Base-by-base conservation (phyloP, 805 yeast genomes). In the Teunomyces kruisii region DNA sequence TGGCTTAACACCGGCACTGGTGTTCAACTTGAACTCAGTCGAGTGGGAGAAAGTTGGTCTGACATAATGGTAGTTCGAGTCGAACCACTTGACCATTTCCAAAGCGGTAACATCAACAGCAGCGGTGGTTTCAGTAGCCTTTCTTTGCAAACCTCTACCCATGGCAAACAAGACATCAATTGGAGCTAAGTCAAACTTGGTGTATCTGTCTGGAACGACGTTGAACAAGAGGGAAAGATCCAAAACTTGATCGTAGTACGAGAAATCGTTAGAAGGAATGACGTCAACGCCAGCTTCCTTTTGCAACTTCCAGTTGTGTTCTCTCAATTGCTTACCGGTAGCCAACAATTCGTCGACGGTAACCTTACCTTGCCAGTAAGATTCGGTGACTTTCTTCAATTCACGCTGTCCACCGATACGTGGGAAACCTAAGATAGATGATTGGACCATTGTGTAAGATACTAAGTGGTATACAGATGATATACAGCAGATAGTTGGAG, bases 41-140 rank as follows among this genome's bases (percentile, higher is more conserved):
- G 89, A 80, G 80, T 90, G 84, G 46, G 96, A 87, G 81, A 94
- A 91, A 58, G 99, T 94, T 74, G 99, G 99, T 81, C 99, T 88
- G 65, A 94, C 98, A 74, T 94, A 94, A 77, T 94, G 99, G 88
- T 94, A 94, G 89, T 94, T 94, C 56, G 97, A 88, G 76, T 94
- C 99, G 63, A 94, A 94, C 99, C 99, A 94, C 81, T 94, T 94
- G 61, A 94, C 99, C 99, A 94, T 94, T 83, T 94, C 96, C 70
- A 89, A 81, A 62, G 99, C 99, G 53, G 98, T 92, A 51, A 94
- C 99, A 74, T 94, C 99, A 60, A 94, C 96, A 58, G 96, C 96
- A 61, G 85, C 80, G 51, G 83, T 70, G 56, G 90, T 67, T 60
- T 86, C 96, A 57, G 95, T 86, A 57, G 96, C 96, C 74, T 86